Evolutionary conservation across 805 yeast genomes (phyloP).

Genomic region (Torulaspora gathmanii): DNA sequence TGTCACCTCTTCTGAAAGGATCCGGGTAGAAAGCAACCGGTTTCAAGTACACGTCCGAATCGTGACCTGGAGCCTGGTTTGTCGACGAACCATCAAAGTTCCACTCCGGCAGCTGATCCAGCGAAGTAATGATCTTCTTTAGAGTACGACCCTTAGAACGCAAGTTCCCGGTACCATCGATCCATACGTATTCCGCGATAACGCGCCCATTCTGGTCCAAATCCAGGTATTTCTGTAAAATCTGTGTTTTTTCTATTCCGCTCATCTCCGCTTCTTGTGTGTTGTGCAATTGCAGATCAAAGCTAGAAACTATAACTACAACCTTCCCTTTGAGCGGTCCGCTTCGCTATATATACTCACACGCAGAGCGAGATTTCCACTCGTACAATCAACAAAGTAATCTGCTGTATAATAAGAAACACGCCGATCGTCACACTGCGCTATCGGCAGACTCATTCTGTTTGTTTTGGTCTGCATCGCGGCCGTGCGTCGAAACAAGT

Average conservation of each 20-base stretch:
- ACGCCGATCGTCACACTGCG: no score
- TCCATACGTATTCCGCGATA: constrained; percentile 97
- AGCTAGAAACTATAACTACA: neutral
- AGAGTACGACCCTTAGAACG: constrained; percentile 95
- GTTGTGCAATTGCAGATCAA: neutral
- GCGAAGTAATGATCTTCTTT: constrained; percentile 55
- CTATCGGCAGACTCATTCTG: no score
- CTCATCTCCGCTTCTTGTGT: constrained; percentile 7
- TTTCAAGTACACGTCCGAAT: constrained; percentile 90
- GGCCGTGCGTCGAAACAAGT: no score
- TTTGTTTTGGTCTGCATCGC: no score
- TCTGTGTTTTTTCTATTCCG: constrained; percentile 58
- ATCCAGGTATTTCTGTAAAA: constrained; percentile 75
- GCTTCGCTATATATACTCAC: no score
- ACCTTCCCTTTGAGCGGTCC: no score
- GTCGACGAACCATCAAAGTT: constrained; percentile 99
- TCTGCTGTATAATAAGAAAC: no score
- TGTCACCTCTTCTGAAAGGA: constrained; percentile 97
- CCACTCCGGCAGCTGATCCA: constrained; percentile 96
- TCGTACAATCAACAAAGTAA: no score
- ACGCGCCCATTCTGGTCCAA: constrained; percentile 82
- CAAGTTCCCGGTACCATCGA: constrained; percentile 83
- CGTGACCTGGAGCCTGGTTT: constrained; percentile 96
- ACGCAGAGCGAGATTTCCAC: no score
- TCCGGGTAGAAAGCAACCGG: constrained; percentile 95